Evolutionary conservation across 176 grass and related monocot genomes (phyloP).

Genomic region (Puccinellia tenuiflora): DNA sequence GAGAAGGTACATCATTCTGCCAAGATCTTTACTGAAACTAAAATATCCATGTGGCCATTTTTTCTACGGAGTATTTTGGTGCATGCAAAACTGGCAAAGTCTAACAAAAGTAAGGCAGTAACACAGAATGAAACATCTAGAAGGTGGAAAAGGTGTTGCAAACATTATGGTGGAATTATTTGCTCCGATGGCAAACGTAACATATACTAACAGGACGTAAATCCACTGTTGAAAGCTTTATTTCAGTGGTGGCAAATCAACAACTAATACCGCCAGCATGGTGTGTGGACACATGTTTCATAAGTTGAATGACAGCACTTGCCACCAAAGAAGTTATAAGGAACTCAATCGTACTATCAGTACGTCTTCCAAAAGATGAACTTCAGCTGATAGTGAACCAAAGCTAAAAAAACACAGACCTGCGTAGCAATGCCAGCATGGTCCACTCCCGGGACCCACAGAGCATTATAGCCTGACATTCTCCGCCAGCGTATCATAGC

Average conservation of each 20-base stretch:
- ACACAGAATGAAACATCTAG: neutral
- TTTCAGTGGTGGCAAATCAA: neutral
- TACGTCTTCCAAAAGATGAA: neutral
- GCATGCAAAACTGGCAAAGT: neutral
- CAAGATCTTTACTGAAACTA: neutral
- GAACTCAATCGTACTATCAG: slow-evolving; percentile 4
- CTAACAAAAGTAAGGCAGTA: slow-evolving; percentile 2
- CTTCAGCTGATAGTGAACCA: neutral
- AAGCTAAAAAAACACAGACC: slow-evolving; percentile 41
- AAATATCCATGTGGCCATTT: neutral
- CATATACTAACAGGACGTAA: slow-evolving; percentile 2
- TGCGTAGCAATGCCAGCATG: slow-evolving; percentile 97
- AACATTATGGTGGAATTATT: neutral
- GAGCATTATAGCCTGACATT: slow-evolving; percentile 88
- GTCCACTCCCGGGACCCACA: slow-evolving; percentile 94
- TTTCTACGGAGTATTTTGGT: neutral
- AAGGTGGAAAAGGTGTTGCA: neutral
- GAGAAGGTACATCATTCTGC: neutral
- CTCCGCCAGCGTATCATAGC: slow-evolving; percentile 79
- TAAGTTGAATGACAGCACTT: neutral
- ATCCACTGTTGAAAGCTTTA: neutral
- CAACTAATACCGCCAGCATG: neutral
- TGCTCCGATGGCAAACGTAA: neutral
- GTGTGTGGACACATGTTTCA: neutral
- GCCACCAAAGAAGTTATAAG: neutral